A percentile compares a stretch with the other conserved stretches of the same genome.
phyloP scores from a whole-genome alignment of 1,139 yeast species.

The Magnusiomyces suaveolens region DNA sequence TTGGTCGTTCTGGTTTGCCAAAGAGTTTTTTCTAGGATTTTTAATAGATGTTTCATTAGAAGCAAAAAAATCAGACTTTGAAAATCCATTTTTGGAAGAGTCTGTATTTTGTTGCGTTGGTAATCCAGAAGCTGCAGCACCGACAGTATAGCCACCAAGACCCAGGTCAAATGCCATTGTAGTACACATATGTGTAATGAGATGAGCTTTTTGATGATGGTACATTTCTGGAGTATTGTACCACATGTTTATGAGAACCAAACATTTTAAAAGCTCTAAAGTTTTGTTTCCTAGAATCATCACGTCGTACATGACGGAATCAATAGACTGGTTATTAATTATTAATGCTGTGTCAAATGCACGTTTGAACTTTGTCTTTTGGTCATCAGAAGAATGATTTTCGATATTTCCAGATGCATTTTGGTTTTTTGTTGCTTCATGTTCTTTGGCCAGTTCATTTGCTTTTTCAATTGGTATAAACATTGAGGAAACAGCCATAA shows the following conservation, averaged over 20 bases:
- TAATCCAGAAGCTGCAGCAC: background rate
- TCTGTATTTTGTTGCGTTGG: background rate
- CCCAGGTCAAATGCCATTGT: slow-evolving; percentile 70
- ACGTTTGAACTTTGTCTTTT: background rate
- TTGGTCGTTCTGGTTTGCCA: background rate
- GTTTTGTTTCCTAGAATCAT: slow-evolving; percentile 65
- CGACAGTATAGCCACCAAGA: slow-evolving; percentile 35
- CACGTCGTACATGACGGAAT: slow-evolving; percentile 51
- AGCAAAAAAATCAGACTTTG: background rate
- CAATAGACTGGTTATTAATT: slow-evolving; percentile 18
- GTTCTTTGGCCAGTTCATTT: background rate
- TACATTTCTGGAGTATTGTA: slow-evolving; percentile 77
- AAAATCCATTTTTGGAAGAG: background rate
- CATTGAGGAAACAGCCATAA: slow-evolving; percentile 54
- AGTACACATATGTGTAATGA: slow-evolving; percentile 57
- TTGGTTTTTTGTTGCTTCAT: background rate
- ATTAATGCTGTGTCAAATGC: background rate
- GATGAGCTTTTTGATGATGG: slow-evolving; percentile 66
- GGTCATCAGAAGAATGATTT: background rate
- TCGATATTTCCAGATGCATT: background rate
- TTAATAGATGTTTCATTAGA: background rate
- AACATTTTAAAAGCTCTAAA: slow-evolving; percentile 54
- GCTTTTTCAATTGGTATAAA: background rate
- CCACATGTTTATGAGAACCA: slow-evolving; percentile 61
- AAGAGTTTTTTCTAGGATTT: slow-evolving; percentile 15